These are phyloP conservation scores for Proliferodiscus dingleyae DNA, from an alignment of 2,329 filamentous ascomycete genomes.

Conservation along the genomic window DNA sequence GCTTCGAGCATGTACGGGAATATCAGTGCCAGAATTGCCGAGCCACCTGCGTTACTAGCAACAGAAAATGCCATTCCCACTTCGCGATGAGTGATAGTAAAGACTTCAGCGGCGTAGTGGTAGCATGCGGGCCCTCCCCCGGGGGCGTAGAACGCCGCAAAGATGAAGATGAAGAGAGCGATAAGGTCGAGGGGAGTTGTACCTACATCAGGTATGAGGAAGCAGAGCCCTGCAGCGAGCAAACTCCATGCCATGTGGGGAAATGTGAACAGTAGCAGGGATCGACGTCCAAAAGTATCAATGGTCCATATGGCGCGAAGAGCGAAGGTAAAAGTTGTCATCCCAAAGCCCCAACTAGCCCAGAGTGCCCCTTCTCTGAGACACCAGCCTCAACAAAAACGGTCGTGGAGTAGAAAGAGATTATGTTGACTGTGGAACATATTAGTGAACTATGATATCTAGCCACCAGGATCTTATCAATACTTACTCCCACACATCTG, in stretches of 20 bases:
- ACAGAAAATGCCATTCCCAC: slow-evolving; percentile 68
- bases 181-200: slow-evolving; percentile 46
- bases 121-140: slow-evolving; percentile 66
- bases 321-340: slow-evolving; percentile 60
- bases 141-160: slow-evolving; percentile 58
- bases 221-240: slow-evolving; percentile 52
- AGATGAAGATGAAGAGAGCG: slow-evolving; percentile 56
- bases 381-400: slow-evolving; percentile 54
- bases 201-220: slow-evolving; percentile 39
- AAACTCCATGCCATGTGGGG: slow-evolving; percentile 62
- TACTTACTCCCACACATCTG: slow-evolving; percentile 42
- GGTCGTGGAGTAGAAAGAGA: slow-evolving; percentile 67
- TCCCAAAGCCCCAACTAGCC: slow-evolving; percentile 58
- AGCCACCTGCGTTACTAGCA: slow-evolving; percentile 58
- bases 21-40: slow-evolving; percentile 53
- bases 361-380: slow-evolving; percentile 48
- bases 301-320: slow-evolving; percentile 61
- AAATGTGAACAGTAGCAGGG: slow-evolving; percentile 58
- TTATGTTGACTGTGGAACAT: no score
- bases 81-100: slow-evolving; percentile 65
- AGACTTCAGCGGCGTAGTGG: slow-evolving; percentile 65
- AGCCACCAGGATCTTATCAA: no score
- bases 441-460: no score
- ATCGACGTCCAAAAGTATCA: slow-evolving; percentile 57
- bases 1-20: slow-evolving; percentile 37